Evolutionary conservation across 306 rosid genomes (phyloP).

Genomic region (Trifolium pratense): DNA sequence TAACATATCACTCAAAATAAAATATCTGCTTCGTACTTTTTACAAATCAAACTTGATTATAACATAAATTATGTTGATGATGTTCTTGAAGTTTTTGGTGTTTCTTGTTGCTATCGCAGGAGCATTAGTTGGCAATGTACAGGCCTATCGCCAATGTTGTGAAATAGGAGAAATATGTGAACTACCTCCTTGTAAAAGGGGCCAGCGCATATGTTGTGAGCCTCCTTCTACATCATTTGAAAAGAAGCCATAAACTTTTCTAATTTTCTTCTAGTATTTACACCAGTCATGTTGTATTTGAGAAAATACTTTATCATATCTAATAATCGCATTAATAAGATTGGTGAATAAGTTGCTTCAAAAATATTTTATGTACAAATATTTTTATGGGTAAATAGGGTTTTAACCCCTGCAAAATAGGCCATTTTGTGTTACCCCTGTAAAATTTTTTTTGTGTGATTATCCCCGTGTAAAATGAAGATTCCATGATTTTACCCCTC

Average conservation of each 20-base stretch:
- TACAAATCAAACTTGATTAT: too few species aligned
- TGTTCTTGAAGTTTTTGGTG: background rate
- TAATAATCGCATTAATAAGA: too few species aligned
- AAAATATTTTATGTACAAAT: too few species aligned
- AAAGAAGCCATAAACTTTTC: too few species aligned
- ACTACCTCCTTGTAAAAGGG: background rate
- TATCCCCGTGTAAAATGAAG: too few species aligned
- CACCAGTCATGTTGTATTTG: background rate
- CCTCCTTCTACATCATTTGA: background rate
- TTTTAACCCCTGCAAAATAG: too few species aligned
- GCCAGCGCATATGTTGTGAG: background rate
- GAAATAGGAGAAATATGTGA: background rate
- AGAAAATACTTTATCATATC: background rate
- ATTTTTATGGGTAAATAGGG: too few species aligned
- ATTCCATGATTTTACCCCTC: too few species aligned
- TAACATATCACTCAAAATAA: background rate
- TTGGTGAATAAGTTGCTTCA: background rate
- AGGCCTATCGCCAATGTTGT: background rate
- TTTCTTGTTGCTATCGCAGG: background rate
- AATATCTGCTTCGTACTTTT: too few species aligned
- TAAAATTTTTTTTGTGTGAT: too few species aligned
- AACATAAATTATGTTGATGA: background rate
- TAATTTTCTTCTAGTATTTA: background rate
- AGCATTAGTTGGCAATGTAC: background rate
- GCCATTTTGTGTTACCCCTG: too few species aligned